Conservation (phyloP, 2,329 filamentous ascomycete genomes). For the Aspergillus fructus region DNA sequence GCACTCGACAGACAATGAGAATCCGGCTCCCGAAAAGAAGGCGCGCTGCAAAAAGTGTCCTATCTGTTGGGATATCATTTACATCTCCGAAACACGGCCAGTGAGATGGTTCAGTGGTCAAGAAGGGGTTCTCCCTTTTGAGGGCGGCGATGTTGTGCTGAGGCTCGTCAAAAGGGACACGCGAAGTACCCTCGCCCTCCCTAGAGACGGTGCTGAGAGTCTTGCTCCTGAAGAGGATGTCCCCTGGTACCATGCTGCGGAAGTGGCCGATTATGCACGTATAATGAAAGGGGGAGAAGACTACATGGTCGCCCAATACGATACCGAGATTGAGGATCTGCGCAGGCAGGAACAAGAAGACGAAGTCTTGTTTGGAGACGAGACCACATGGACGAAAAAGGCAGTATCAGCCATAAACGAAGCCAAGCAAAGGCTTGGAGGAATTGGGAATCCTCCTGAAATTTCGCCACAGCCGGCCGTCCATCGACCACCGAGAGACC, state of each 20-base stretch:
- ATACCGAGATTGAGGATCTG: constrained; percentile 74
- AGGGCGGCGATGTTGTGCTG: constrained; percentile 86
- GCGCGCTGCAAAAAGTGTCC: constrained; percentile 91
- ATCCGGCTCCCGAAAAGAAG: constrained; percentile 63
- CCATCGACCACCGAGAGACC: constrained; percentile 47
- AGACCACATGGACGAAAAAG: constrained; percentile 87
- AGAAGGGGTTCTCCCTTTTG: constrained; percentile 74
- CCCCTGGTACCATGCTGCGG: constrained; percentile 92
- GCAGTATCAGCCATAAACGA: constrained; percentile 73
- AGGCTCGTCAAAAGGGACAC: constrained; percentile 79
- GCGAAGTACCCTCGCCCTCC: constrained; percentile 81
- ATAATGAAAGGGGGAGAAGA: constrained; percentile 91
- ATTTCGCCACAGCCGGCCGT: constrained; percentile 52
- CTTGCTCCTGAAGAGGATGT: constrained; percentile 71
- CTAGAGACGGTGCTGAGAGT: constrained; percentile 74
- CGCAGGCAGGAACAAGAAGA: constrained; percentile 80
- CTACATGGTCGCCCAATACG: constrained; percentile 81
- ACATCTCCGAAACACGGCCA: constrained; percentile 82
- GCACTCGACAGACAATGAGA: constrained; percentile 77
- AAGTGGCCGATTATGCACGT: constrained; percentile 89
- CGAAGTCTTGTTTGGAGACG: constrained; percentile 86
- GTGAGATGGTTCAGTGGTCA: constrained; percentile 90
- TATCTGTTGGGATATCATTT: constrained; percentile 92
- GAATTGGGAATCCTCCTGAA: constrained; percentile 65
- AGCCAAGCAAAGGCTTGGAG: constrained; percentile 71